Evolutionary conservation across 2,329 filamentous ascomycete species (phyloP), one percentile per base, ranked within the genome.

Genomic region (Truncatella angustata): DNA sequence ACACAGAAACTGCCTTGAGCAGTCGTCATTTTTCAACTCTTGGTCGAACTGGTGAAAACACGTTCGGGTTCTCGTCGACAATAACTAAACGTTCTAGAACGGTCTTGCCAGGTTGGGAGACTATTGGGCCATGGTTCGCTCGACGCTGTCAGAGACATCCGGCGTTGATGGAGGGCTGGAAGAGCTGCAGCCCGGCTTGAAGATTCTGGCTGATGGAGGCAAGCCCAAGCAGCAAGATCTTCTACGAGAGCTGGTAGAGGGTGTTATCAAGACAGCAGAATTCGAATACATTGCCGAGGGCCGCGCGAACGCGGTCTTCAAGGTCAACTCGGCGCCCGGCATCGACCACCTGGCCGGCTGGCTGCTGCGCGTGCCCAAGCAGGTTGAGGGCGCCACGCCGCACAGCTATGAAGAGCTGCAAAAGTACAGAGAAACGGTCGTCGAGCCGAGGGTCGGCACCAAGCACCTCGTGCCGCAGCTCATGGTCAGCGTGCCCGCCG

Each of bases 241-340:
- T 1, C 16, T 47, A 16, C 44, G 44, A 12, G n/a, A 34, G 24
- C 32, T 21, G 23, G 46, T 49, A 9, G 30, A 39, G 23, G 20
- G 28, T 37, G 57, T 48, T 42, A 58, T 54, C 20, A 52, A 49
- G 28, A 53, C 54, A 43, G 59, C 60, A 16, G 52, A 59, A 18
- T 67, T 62, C 47, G 65, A 67, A 49, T 72, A 82, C 52, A 69
- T 84, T 20, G 80, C 78, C 23, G 89, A 94, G 67, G 90, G 89
- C 21, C 85, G 87, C 21, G 88, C 90, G 49, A 93, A 94, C 66
- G 79, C 87, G 48, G 86, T 92, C 56, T 91, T 89, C 63, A 78
- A 79, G 58, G 76, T 88, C 51, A 71, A 73, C 60, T 73, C 36
- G 61, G 12, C n/a, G 12, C 47, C 57, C 42, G 58, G 56, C 7